Base-by-base conservation (phyloP, 2,329 filamentous ascomycete species). In the Boeremia exigua region DNA sequence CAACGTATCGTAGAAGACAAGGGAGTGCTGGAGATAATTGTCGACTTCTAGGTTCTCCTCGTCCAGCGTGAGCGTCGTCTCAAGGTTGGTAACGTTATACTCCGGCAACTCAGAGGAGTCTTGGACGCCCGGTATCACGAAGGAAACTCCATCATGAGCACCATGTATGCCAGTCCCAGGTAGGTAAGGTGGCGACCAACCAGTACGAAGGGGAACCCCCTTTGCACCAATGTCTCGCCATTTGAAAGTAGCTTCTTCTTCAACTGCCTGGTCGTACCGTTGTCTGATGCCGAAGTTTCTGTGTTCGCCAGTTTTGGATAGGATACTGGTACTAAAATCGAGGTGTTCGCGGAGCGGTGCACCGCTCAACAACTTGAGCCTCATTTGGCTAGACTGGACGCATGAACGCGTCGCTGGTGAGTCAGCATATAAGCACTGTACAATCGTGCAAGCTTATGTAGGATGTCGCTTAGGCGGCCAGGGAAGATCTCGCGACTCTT, bases 1-100 rank as follows among this genome's bases (percentile, higher is more conserved):
- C 4, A 89, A 74, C 12, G 86, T 84, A 59, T 90, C 82, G 69
- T 96, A 86, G 12, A 88, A 77, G 2, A 86, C 84, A 44, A 96
- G 82, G 0, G 91, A 95, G 66, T 94, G 86, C 60, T 95, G 85
- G 65, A 91, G 90, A 72, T 95, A 96, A 8, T 61, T 65, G 33
- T 69, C 62, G 5, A 59, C 42, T 9, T 60, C 56, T 4, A 63
- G 48, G 3, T 57, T 37, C 8, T 52, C 56, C 8, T 69, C 64
- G 14, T 62, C 48, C n/a, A 65, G 29, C 11, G 40, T 48, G n/a
- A 61, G 33, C 4, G 66, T 72, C 2, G 69, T 68, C 11, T 74
- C 66, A 43, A 72, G 64, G 17, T 60, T 48, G 6, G 66, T 61
- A 0, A 56, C 52, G 51, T 72, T 53, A 48, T 70, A 54, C 17